A percentile compares a stretch with the other conserved stretches of the same genome.
phyloP scores from a whole-genome alignment of 2,329 filamentous ascomycete species.

The Ophiostoma sp. region DNA sequence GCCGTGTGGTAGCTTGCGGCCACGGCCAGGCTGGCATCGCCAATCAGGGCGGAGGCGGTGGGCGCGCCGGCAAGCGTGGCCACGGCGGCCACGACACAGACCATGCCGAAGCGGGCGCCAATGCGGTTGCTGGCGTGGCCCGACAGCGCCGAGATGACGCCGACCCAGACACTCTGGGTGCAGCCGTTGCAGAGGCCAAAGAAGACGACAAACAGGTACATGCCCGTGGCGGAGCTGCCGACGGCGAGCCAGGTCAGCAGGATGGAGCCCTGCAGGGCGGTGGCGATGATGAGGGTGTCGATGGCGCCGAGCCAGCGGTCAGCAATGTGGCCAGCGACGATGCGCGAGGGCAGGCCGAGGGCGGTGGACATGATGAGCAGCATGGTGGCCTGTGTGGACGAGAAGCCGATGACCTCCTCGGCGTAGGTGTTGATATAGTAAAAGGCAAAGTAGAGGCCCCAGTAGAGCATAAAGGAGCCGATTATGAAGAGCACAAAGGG shows the following conservation, averaged over 20 bases:
- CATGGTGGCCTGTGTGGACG: constrained; percentile 46
- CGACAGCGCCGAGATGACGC: constrained; percentile 38
- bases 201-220: constrained; percentile 43
- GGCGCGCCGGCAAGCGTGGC: constrained; percentile 42
- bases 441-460: constrained; percentile 50
- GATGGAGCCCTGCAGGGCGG: constrained; percentile 39
- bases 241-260: constrained; percentile 48
- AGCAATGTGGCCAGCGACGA: constrained; percentile 49
- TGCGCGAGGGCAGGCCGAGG: constrained; percentile 50
- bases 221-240: constrained; percentile 33
- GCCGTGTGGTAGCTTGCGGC: constrained; percentile 25
- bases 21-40: constrained; percentile 17
- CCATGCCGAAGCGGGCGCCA: constrained; percentile 43
- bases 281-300: constrained; percentile 46
- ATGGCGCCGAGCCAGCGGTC: constrained; percentile 49
- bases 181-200: constrained; percentile 43
- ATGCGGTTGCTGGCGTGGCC: constrained; percentile 32
- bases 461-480: constrained; percentile 41
- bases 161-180: constrained; percentile 36
- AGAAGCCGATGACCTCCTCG: constrained; percentile 40
- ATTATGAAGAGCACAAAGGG: constrained; percentile 42
- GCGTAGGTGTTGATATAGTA: constrained; percentile 40
- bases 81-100: constrained; percentile 38
- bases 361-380: constrained; percentile 55
- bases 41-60: constrained; percentile 26